phyloP scores from a whole-genome alignment of 192 early-diverging fungal genomes.

The Chytriomyces hyalinus region DNA sequence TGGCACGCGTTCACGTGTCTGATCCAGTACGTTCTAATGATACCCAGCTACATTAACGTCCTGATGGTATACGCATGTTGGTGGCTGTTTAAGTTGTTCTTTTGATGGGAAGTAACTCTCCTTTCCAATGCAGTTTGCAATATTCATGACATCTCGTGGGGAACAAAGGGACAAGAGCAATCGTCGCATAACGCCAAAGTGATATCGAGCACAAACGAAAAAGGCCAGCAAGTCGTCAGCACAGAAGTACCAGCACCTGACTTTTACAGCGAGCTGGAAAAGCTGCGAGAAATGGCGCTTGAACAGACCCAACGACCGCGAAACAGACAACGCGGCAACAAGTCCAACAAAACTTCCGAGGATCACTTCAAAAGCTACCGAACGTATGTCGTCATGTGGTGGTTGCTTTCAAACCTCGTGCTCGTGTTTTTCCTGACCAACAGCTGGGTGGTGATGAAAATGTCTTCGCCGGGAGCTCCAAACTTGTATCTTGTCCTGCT shows the following conservation, averaged over 20 bases:
- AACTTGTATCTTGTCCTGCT: constrained; percentile 53
- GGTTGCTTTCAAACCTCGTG: constrained; percentile 48
- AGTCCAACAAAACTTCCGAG: constrained; percentile 7
- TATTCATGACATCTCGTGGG: constrained; percentile 64
- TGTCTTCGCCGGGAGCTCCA: constrained; percentile 13
- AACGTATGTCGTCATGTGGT: constrained; percentile 51
- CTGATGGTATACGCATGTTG: constrained; percentile 80
- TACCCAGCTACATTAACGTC: constrained; percentile 87
- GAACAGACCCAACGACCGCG: not conserved
- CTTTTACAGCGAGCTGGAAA: constrained; percentile 69
- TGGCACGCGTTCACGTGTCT: constrained; percentile 52
- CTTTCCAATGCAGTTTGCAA: constrained; percentile 46
- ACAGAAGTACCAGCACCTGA: constrained; percentile 74
- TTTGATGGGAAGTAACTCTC: not conserved
- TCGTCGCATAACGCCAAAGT: constrained; percentile 70
- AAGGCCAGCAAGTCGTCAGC: constrained; percentile 67
- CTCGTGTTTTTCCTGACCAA: constrained; percentile 51
- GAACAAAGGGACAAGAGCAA: constrained; percentile 58
- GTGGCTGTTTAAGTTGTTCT: constrained; percentile 17
- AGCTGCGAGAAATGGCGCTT: constrained; percentile 19
- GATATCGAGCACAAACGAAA: constrained; percentile 65
- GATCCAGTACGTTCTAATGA: constrained; percentile 55
- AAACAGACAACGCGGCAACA: not conserved
- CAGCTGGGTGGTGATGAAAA: constrained; percentile 22
- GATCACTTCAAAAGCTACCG: constrained; percentile 56